A percentile compares a stretch with the other conserved stretches of the same genome.
Conservation (phyloP, 805 yeast genomes). For the Saccharomycopsis guyanensis region DNA sequence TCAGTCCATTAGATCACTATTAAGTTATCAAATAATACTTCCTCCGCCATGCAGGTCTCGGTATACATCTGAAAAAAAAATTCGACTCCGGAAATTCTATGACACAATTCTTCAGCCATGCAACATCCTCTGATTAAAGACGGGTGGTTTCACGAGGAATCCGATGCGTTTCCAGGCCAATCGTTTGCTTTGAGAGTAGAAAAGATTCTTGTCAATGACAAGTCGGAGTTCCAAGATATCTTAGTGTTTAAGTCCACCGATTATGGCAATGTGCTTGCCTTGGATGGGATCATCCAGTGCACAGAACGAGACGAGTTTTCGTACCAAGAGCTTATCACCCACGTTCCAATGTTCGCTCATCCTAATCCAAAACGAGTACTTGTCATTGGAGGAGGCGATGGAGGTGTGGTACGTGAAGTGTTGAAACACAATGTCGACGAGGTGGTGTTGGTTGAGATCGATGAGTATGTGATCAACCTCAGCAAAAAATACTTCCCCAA, state of each 20-base stretch:
- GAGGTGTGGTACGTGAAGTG: conserved; percentile 87
- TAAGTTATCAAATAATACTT: no score
- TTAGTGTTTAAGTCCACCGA: conserved; percentile 66
- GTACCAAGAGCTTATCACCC: conserved; percentile 87
- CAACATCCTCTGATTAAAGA: conserved; percentile 33
- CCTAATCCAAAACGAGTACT: conserved; percentile 65
- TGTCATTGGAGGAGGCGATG: conserved; percentile 95
- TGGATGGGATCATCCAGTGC: conserved; percentile 87
- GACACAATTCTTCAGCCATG: no score
- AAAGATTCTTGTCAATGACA: conserved; percentile 54
- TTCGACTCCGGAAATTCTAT: no score
- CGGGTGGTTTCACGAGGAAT: conserved; percentile 80
- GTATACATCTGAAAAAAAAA: no score
- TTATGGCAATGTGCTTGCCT: conserved; percentile 82
- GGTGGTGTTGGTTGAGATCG: conserved; percentile 83
- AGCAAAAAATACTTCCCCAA: conserved; percentile 65
- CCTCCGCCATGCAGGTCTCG: no score
- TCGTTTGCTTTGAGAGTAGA: conserved; percentile 61
- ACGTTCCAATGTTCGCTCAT: conserved; percentile 74
- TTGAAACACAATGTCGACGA: conserved; percentile 64
- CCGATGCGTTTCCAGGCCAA: conserved; percentile 79
- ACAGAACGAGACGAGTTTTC: conserved; percentile 92
- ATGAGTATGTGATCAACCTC: conserved; percentile 68
- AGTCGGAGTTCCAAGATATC: conserved; percentile 73
- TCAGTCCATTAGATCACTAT: no score